Base-by-base conservation (phyloP, 495 filamentous ascomycete species). In the Amphirosellinia nigrospora region DNA sequence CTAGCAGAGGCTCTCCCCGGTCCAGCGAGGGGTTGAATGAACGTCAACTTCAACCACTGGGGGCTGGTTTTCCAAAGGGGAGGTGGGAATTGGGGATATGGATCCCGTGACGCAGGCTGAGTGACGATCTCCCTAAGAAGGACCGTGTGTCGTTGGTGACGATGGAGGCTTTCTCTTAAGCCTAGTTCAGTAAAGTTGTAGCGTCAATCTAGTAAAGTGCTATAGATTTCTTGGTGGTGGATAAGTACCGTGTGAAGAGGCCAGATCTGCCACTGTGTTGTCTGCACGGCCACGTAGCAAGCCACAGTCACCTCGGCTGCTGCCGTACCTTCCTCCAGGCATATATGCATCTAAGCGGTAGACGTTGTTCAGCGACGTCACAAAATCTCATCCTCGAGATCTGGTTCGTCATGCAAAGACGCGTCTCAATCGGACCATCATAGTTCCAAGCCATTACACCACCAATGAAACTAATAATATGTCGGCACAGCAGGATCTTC, bases 401-500 rank as follows among this genome's bases (percentile, higher is more conserved):
- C n/a, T n/a, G n/a, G 7, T 36, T 50, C 41, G 23, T 9, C 23
- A 36, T 38, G 30, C 7, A 68, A 21, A 50, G 13, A 41, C 56
- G 26, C 58, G 30, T 53, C 45, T 69, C 58, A 19, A n/a, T 62
- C 7, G n/a, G n/a, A n/a, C n/a, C 16, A 26, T 36, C 9, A 34
- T 34, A 45, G 21, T 4, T 61, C 36, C 30, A 46, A 39, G 56
- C 26, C 13, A 16, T 56, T 16, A 21, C 28, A 39, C 16, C 45
- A 23, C 66, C 34, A 10, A 62, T 62, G 58, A 61, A 23, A 21
- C 66, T 11, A 23, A 64, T 11, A 58, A 64, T 9, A 88, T 88
- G 86, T 82, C 84, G 9, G 75, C 86, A 28, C 84, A 84, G 71
- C 82, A 86, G 69, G 87, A 92, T 69, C 81, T 93, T 15, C 90